These are phyloP conservation scores for Agaricus blazei DNA, from an alignment of 768 basidiomycete genomes.

Conservation along the genomic window DNA sequence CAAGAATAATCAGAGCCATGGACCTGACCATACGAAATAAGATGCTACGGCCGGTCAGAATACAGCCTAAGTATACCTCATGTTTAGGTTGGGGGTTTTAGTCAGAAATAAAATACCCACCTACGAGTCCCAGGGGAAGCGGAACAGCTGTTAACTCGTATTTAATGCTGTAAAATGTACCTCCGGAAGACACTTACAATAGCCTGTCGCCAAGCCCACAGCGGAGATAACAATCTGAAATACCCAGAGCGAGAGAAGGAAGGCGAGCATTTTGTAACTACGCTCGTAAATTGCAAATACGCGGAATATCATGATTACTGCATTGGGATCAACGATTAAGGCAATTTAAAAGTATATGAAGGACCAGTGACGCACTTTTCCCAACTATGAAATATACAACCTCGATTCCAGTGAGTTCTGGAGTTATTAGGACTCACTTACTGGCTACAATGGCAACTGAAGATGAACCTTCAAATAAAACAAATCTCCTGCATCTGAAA, in stretches of 20 bases:
- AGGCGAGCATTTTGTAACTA: conserved; percentile 12
- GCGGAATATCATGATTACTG: conserved; percentile 28
- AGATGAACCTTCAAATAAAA: conserved; percentile 23
- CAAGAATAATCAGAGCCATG: neutral
- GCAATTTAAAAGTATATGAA: neutral
- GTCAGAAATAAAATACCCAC: conserved; percentile 9
- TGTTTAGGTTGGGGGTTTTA: neutral
- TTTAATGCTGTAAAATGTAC: neutral
- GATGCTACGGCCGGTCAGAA: conserved; percentile 16
- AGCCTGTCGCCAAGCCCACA: conserved; percentile 19
- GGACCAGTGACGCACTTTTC: conserved; percentile 12
- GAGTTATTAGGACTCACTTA: neutral
- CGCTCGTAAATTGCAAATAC: conserved; percentile 25
- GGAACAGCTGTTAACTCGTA: conserved; percentile 15
- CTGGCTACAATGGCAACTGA: conserved; percentile 20
- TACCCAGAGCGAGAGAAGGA: conserved; percentile 19
- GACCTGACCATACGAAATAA: conserved; percentile 19
- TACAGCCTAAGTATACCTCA: conserved; percentile 17
- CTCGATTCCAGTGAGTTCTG: too few species aligned
- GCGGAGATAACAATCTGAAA: conserved; percentile 20
- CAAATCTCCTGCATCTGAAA: conserved; percentile 20
- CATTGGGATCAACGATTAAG: neutral
- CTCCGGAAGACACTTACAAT: conserved; percentile 15
- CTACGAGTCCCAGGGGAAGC: conserved; percentile 19
- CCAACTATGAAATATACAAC: neutral